Conservation (phyloP, 2,329 filamentous ascomycete species). For the Sporothrix mexicana region DNA sequence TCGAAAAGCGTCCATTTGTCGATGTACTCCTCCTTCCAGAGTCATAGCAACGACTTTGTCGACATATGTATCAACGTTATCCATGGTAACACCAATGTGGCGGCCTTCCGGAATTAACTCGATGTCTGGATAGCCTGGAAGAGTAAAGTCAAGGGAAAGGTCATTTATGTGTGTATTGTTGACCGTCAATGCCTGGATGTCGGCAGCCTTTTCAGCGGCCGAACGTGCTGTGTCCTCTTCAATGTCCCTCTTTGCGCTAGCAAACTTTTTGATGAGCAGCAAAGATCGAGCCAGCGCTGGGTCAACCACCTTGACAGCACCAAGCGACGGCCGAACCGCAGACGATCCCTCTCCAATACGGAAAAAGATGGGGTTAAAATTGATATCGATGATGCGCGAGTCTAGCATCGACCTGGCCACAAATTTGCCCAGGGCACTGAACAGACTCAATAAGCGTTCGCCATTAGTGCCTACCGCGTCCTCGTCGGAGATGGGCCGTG, state of each 20-base stretch:
- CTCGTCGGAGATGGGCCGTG: constrained; percentile 83
- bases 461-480: constrained; percentile 76
- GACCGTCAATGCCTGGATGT: constrained; percentile 72
- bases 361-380: constrained; percentile 98
- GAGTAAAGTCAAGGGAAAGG: constrained; percentile 88
- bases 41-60: constrained; percentile 92
- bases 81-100: constrained; percentile 77
- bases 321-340: constrained; percentile 79
- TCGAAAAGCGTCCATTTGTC: constrained; percentile 90
- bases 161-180: constrained; percentile 84
- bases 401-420: constrained; percentile 98
- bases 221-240: constrained; percentile 72
- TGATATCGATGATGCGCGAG: constrained; percentile 95
- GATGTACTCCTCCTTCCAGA: constrained; percentile 82
- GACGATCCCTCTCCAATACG: constrained; percentile 77
- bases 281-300: constrained; percentile 83
- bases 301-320: constrained; percentile 88
- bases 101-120: constrained; percentile 79
- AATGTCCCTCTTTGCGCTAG: constrained; percentile 77
- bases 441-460: constrained; percentile 85
- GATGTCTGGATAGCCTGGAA: constrained; percentile 88
- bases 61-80: constrained; percentile 89
- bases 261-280: constrained; percentile 85
- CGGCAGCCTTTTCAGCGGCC: constrained; percentile 71
- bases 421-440: constrained; percentile 94